Evolutionary conservation across 805 yeast species (phyloP).

Genomic region (Ogataea degrootiae): DNA sequence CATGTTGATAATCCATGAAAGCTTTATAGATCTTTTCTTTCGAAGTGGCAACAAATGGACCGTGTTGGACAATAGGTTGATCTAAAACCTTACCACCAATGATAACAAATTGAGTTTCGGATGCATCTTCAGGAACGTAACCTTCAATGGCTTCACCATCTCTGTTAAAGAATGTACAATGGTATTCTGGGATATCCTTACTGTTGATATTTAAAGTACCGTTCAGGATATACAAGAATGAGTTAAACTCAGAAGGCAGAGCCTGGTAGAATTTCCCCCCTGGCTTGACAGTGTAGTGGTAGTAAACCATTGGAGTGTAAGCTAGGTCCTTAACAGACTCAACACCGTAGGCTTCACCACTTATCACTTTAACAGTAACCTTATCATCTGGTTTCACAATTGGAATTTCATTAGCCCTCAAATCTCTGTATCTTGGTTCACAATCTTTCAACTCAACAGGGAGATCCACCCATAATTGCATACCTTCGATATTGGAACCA

Average conservation of each 20-base stretch:
- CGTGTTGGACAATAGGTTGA: slow-evolving; percentile 79
- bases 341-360: slow-evolving; percentile 75
- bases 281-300: slow-evolving; percentile 59
- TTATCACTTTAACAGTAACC: slow-evolving; percentile 63
- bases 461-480: slow-evolving; percentile 87
- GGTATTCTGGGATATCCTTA: slow-evolving; percentile 38
- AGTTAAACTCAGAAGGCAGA: slow-evolving; percentile 57
- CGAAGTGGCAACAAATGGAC: slow-evolving; percentile 83
- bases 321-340: slow-evolving; percentile 71
- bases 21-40: slow-evolving; percentile 64
- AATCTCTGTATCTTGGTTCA: slow-evolving; percentile 75
- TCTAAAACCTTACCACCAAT: slow-evolving; percentile 71
- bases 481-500: slow-evolving; percentile 50
- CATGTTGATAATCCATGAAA: slow-evolving; percentile 65
- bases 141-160: slow-evolving; percentile 66
- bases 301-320: slow-evolving; percentile 74
- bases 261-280: slow-evolving; percentile 61
- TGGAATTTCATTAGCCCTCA: slow-evolving; percentile 68
- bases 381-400: slow-evolving; percentile 59
- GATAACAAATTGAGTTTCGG: slow-evolving; percentile 58
- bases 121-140: slow-evolving; percentile 39
- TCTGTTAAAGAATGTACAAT: slow-evolving; percentile 58
- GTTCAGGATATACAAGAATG: slow-evolving; percentile 60
- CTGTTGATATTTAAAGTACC: slow-evolving; percentile 53
- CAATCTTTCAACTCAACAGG: slow-evolving; percentile 59